Percentiles rank a stretch among this genome's conserved stretches.
Evolutionary conservation across 1,284 basidiomycete genomes (phyloP).

Genomic region (Puccinia coronata): DNA sequence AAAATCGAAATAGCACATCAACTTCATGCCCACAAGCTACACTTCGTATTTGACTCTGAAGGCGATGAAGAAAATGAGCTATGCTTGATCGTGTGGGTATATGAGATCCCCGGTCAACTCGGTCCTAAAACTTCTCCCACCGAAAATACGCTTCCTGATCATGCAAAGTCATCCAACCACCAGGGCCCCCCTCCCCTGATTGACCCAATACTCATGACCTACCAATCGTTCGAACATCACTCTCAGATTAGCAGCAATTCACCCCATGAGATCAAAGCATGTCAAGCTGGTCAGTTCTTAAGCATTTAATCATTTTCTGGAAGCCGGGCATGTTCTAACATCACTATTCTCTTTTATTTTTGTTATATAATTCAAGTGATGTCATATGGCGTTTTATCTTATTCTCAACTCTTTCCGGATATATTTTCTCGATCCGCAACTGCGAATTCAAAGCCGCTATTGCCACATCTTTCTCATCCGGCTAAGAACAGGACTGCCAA

Average conservation of each 20-base stretch:
- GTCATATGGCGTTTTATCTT: conserved; percentile 27
- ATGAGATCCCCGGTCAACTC: conserved; percentile 30
- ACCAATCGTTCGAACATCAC: neutral
- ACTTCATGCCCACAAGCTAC: neutral
- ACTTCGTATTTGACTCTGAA: conserved; percentile 5
- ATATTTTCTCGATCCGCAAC: conserved; percentile 19
- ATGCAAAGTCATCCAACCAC: too few species aligned
- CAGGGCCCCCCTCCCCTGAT: neutral
- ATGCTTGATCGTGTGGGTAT: conserved; percentile 12
- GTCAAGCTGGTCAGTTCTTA: conserved; percentile 3
- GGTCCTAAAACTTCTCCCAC: conserved; percentile 3
- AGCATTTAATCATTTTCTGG: neutral
- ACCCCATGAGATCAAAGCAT: neutral
- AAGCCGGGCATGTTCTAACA: too few species aligned
- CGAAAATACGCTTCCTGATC: neutral
- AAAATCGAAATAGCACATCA: conserved; percentile 7
- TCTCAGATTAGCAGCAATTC: neutral
- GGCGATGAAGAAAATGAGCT: neutral
- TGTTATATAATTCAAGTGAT: conserved; percentile 3
- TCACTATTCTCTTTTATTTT: neutral
- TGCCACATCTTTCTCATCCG: conserved; percentile 43
- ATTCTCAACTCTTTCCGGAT: conserved; percentile 40
- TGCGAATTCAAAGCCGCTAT: conserved; percentile 27
- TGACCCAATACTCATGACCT: conserved; percentile 5
- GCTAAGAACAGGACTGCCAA: conserved; percentile 38